Conservation (phyloP, 352 stramenopile genomes). For the Pythium biforme region DNA sequence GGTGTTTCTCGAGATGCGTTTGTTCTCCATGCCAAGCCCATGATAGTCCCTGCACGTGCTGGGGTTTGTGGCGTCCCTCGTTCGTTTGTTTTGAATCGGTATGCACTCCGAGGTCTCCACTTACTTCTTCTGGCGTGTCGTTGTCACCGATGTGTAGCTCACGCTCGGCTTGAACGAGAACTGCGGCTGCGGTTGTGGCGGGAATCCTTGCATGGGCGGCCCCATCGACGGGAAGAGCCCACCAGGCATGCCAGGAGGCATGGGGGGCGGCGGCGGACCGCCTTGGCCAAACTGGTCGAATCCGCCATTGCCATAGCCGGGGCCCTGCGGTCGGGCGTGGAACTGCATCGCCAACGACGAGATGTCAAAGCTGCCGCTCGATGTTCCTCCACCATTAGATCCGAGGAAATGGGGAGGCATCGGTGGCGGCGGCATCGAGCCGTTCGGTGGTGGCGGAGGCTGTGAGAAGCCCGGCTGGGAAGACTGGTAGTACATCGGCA, state of each 20-base stretch:
- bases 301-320: constrained; percentile 16
- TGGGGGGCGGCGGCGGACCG: constrained; percentile 30
- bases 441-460: background rate
- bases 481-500: constrained; percentile 16
- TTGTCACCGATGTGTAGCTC: constrained; percentile 72
- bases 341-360: constrained; percentile 82
- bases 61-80: background rate
- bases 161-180: constrained; percentile 75
- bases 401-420: constrained; percentile 25
- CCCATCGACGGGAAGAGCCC: constrained; percentile 37
- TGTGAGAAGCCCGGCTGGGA: constrained; percentile 15
- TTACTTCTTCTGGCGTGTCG: constrained; percentile 49
- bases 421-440: constrained; percentile 16
- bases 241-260: constrained; percentile 26
- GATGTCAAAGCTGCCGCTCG: constrained; percentile 43
- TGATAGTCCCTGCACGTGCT: background rate
- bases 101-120: background rate
- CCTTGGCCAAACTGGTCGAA: constrained; percentile 11
- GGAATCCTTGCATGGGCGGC: constrained; percentile 32
- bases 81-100: background rate
- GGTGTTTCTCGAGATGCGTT: background rate
- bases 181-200: constrained; percentile 27
- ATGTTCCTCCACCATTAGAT: constrained; percentile 7
- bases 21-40: background rate
- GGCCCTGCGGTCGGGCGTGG: constrained; percentile 33